These are phyloP conservation scores for Rhododendron mucronatum DNA, from an alignment of 148 eudicot genomes.

Conservation along the genomic window DNA sequence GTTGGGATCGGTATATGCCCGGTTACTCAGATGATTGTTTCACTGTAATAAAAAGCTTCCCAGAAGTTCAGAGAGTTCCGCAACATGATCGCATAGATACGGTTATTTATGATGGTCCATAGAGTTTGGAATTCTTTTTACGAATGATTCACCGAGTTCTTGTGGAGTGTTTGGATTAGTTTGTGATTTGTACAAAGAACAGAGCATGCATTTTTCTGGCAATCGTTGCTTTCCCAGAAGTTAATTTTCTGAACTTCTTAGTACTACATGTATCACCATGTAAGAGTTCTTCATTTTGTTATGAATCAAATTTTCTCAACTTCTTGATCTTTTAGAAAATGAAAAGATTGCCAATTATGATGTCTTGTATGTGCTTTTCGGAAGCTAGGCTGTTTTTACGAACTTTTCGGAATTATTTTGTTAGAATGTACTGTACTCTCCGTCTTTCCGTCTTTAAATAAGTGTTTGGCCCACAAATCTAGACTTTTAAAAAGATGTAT, in stretches of 20 bases:
- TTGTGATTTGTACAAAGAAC: background rate
- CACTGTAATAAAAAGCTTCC: background rate
- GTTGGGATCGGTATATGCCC: background rate
- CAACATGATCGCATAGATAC: background rate
- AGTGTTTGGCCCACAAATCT: too few species aligned
- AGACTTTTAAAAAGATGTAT: too few species aligned
- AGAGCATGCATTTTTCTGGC: background rate
- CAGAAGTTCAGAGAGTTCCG: background rate
- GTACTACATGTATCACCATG: background rate
- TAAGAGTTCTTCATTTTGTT: background rate
- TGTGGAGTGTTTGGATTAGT: background rate
- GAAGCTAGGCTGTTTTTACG: background rate
- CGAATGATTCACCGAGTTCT: background rate
- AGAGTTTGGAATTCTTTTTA: background rate
- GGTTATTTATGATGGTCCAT: background rate
- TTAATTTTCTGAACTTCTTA: background rate
- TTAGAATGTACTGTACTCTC: too few species aligned
- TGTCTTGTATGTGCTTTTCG: too few species aligned
- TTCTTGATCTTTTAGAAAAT: too few species aligned
- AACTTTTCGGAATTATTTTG: background rate
- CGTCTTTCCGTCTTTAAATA: too few species aligned
- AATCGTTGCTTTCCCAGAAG: background rate
- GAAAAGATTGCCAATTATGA: too few species aligned
- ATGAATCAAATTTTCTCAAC: background rate
- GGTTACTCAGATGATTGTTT: background rate